A percentile compares a stretch with the other conserved stretches of the same genome.
Conservation (phyloP, 805 yeast species). For the Teunomyces aglyptinius region DNA sequence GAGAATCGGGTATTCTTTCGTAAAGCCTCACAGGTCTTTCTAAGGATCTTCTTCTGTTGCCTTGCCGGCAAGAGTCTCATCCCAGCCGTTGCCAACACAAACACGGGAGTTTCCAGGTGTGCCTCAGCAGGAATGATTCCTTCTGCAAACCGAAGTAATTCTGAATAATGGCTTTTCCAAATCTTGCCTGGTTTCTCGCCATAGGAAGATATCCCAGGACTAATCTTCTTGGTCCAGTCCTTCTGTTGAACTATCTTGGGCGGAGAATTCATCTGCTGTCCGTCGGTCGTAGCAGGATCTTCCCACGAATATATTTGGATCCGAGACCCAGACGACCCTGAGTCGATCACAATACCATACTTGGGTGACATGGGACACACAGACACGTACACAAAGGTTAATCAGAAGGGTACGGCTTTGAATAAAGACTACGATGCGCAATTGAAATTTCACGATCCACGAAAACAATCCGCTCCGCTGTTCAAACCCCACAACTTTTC, state of each 20-base stretch:
- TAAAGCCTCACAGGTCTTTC: constrained; percentile 59
- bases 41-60: constrained; percentile 53
- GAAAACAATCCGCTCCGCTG: background rate
- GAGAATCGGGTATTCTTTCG: constrained; percentile 54
- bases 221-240: constrained; percentile 68
- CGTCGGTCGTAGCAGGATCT: constrained; percentile 35
- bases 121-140: constrained; percentile 62
- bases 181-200: constrained; percentile 48
- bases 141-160: constrained; percentile 67
- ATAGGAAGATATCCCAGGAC: constrained; percentile 83
- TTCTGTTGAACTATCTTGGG: constrained; percentile 65
- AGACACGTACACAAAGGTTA: background rate
- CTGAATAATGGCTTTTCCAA: constrained; percentile 69
- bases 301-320: constrained; percentile 82
- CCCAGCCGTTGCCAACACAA: constrained; percentile 94
- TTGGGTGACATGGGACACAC: constrained; percentile 15
- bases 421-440: background rate
- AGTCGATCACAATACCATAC: constrained; percentile 89
- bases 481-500: background rate
- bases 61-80: constrained; percentile 72
- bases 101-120: constrained; percentile 74
- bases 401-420: background rate
- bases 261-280: constrained; percentile 49
- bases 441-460: background rate
- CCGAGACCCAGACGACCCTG: constrained; percentile 95